These are phyloP conservation scores for Exophiala calicioides DNA, from an alignment of 2,329 filamentous ascomycete genomes.

Conservation along the genomic window DNA sequence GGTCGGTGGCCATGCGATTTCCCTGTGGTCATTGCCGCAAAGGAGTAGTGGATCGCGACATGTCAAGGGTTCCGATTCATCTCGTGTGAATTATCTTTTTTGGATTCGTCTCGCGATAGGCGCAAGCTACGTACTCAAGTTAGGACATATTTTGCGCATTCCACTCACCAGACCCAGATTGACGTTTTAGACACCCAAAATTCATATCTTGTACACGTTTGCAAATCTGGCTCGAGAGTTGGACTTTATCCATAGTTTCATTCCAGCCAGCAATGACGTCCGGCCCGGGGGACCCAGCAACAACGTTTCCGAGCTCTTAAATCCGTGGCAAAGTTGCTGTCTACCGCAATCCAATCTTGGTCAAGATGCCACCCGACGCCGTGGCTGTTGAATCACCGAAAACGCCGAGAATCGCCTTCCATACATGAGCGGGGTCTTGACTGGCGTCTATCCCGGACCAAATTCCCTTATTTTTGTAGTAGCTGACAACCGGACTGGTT, in stretches of 20 bases:
- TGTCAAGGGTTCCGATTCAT: too few species aligned
- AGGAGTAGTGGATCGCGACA: too few species aligned
- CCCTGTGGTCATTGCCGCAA: too few species aligned
- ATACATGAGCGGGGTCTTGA: conserved; percentile 93
- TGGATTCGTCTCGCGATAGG: conserved; percentile 21
- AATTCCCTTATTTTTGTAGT: conserved; percentile 97
- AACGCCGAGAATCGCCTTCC: conserved; percentile 85
- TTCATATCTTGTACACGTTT: conserved; percentile 26
- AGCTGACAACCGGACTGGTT: conserved; percentile 86
- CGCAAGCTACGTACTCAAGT: conserved; percentile 26
- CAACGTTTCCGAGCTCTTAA: conserved; percentile 11
- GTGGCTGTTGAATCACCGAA: conserved; percentile 66
- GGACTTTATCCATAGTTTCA: conserved; percentile 5
- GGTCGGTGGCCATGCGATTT: too few species aligned
- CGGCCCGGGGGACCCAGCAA: neutral
- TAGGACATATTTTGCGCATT: conserved; percentile 18
- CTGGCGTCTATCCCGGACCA: conserved; percentile 95
- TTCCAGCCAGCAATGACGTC: conserved; percentile 11
- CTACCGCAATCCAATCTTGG: conserved; percentile 53
- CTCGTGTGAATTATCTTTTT: conserved; percentile 10
- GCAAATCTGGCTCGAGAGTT: conserved; percentile 18
- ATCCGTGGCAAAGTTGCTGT: neutral
- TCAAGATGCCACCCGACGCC: conserved; percentile 48
- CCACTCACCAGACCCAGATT: conserved; percentile 20
- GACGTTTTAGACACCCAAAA: conserved; percentile 11